Evolutionary conservation across 2,329 filamentous ascomycete genomes (phyloP).

Genomic region (Didymella glomerata): DNA sequence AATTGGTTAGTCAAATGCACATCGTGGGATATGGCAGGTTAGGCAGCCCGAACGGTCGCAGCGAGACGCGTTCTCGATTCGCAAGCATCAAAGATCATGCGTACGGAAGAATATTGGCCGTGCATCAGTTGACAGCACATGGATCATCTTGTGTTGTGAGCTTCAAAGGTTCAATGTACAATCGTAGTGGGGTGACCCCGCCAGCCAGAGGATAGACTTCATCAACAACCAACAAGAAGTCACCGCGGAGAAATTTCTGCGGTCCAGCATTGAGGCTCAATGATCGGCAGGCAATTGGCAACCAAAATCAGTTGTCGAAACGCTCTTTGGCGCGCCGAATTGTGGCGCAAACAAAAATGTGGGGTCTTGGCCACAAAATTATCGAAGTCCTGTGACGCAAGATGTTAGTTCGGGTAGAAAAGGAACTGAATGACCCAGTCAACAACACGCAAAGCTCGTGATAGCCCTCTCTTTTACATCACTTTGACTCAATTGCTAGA

Average conservation of each 20-base stretch:
- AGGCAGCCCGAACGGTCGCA: conserved; percentile 1
- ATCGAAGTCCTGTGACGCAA: conserved; percentile 36
- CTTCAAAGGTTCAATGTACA: not conserved
- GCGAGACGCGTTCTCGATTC: conserved; percentile 5
- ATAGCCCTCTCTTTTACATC: conserved; percentile 20
- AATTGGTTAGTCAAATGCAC: not conserved
- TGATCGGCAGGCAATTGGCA: conserved; percentile 23
- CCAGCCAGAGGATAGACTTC: not conserved
- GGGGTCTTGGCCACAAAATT: conserved; percentile 42
- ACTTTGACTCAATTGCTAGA: conserved; percentile 8
- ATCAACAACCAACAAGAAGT: conserved; percentile 3
- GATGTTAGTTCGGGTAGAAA: conserved; percentile 31
- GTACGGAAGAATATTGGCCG: conserved; percentile 13
- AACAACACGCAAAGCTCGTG: conserved; percentile 22
- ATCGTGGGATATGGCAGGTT: conserved; percentile 6
- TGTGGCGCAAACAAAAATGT: conserved; percentile 33
- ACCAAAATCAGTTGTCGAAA: conserved; percentile 21
- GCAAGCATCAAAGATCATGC: not conserved
- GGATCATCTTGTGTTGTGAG: not conserved
- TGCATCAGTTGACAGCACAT: not conserved
- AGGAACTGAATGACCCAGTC: conserved; percentile 25
- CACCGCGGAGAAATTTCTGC: conserved; percentile 25
- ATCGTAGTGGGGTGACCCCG: conserved; percentile 16
- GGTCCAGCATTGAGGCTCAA: conserved; percentile 15
- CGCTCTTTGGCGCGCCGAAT: conserved; percentile 23